Percentiles rank a stretch among this genome's conserved stretches.
Evolutionary conservation across 805 yeast genomes (phyloP).

Genomic region (Jamesozyma hellenica): DNA sequence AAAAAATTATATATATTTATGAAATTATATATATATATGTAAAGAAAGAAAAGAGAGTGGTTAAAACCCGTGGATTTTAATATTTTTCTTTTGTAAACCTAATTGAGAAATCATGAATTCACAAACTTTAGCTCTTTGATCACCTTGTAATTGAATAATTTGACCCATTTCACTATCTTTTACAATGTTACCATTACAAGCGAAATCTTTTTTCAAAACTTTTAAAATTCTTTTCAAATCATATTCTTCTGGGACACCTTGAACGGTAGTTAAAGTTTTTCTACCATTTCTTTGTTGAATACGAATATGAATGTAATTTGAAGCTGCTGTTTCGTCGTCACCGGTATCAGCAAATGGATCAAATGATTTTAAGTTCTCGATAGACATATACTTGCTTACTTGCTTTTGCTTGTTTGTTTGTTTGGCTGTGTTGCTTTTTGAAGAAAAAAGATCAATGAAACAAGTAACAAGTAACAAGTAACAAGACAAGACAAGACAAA

Average conservation of each 20-base stretch:
- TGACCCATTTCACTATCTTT: slow-evolving; percentile 94
- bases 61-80: slow-evolving; percentile 96
- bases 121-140: slow-evolving; percentile 92
- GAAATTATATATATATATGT: too few species aligned
- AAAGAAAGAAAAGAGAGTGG: background rate
- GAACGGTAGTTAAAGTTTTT: slow-evolving; percentile 95
- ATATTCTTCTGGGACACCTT: slow-evolving; percentile 92
- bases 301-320: slow-evolving; percentile 94
- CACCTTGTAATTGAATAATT: slow-evolving; percentile 96
- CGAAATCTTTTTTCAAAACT: slow-evolving; percentile 94
- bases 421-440: background rate
- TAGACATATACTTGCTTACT: slow-evolving; percentile 38
- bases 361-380: slow-evolving; percentile 80
- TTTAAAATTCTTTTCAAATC: slow-evolving; percentile 88
- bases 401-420: background rate
- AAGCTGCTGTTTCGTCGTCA: slow-evolving; percentile 94
- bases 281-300: slow-evolving; percentile 99
- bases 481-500: too few species aligned
- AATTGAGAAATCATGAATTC: slow-evolving; percentile 83
- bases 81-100: slow-evolving; percentile 87
- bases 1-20: too few species aligned
- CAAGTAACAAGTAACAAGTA: too few species aligned
- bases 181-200: slow-evolving; percentile 96
- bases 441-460: background rate
- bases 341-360: slow-evolving; percentile 99